A percentile compares a stretch with the other conserved stretches of the same genome.
These are phyloP conservation scores for Hypoxylon rickii DNA, from an alignment of 495 filamentous ascomycete species.

Conservation along the genomic window DNA sequence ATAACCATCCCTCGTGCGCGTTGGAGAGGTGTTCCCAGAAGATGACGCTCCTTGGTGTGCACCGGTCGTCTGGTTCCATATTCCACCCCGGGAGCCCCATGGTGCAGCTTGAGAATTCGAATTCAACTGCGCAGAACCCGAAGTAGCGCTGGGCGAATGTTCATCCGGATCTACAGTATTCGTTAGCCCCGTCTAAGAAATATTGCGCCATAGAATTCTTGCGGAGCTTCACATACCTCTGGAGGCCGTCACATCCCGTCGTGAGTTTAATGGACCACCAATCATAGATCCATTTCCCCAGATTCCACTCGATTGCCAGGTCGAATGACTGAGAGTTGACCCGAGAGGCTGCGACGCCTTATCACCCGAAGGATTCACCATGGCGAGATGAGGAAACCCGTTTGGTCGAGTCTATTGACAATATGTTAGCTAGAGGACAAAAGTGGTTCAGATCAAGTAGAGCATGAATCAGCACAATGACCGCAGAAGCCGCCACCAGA, in stretches of 20 bases:
- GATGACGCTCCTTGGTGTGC: constrained; percentile 12
- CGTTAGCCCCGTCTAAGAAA: constrained; percentile 27
- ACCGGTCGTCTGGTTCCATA: constrained; percentile 17
- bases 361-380: constrained; percentile 37
- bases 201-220: neutral
- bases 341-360: constrained; percentile 43
- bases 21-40: constrained; percentile 29
- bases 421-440: neutral
- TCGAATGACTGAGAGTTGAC: constrained; percentile 52
- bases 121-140: constrained; percentile 31
- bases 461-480: too few species aligned
- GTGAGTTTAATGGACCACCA: constrained; percentile 49
- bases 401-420: constrained; percentile 40
- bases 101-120: constrained; percentile 14
- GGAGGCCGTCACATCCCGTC: constrained; percentile 46
- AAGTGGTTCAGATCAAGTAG: neutral
- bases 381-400: constrained; percentile 44
- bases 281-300: constrained; percentile 58
- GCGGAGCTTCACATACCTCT: constrained; percentile 46
- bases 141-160: constrained; percentile 33
- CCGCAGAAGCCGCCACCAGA: too few species aligned
- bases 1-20: constrained; percentile 24
- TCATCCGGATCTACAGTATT: constrained; percentile 41
- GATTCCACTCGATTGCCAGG: constrained; percentile 61
- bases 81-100: constrained; percentile 21